Base-by-base conservation (phyloP, 164 flowering plant genomes). In the Dillenia turbinata region DNA sequence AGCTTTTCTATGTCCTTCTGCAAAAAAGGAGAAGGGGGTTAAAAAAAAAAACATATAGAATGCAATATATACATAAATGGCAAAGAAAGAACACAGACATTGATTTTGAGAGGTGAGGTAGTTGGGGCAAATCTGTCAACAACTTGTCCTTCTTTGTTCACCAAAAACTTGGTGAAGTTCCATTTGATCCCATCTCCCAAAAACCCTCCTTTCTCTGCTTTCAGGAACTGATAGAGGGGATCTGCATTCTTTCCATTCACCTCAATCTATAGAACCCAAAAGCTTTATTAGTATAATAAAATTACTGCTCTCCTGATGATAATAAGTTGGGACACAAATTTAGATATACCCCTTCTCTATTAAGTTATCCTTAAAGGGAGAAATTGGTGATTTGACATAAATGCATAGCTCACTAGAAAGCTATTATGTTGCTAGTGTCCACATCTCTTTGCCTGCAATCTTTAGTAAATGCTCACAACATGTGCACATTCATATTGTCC, bases 151-250 rank as follows among this genome's bases (percentile, higher is more conserved):
- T 89, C 77, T 77, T 82, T 93, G 78, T 86, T 70, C 15, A 90
- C 92, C 73, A 93, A 69, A 70, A 93, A 93, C 76, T 93, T 93
- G 1, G 98, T 86, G 73, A 88, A 93, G 76, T 93, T 93, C 98
- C 97, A 93, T 60, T 93, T 93, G 79, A 93, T 87, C 48, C 74
- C 81, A 75, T 89, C 81, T 17, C 78, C 83, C 17, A 93, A 61
- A 6, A 74, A 44, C 48, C 96, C 97, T 12, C 96, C 92, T 73
- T 93, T 83, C 63, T 85, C 71, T 19, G 86, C 64, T 73, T 93
- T 93, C 44, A 93, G 74, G 66, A 74, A 87, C 75, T 82, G 81
- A 81, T 87, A 90, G 48, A 90, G 70, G 1, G 97, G 96, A 11
- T 81, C 84, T 12, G 88, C 75, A 66, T 90, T 81, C 63, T 85